Evolutionary conservation across 176 grass and related monocot genomes (phyloP).

Genomic region (Chrysopogon serrulatus): DNA sequence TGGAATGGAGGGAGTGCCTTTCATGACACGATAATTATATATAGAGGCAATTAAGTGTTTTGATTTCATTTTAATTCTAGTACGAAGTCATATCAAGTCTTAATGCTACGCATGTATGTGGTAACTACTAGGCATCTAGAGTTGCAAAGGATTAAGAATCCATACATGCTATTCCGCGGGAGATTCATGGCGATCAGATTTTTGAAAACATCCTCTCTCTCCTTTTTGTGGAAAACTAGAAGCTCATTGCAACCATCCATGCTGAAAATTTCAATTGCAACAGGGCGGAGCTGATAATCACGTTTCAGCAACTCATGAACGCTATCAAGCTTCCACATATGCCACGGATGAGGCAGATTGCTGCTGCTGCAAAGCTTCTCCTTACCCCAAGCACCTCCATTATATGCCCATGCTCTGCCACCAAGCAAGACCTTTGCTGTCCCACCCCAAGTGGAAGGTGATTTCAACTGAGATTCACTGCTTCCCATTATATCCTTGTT

Average conservation of each 20-base stretch:
- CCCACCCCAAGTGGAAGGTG: slow-evolving; percentile 53
- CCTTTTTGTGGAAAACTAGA: slow-evolving; percentile 99
- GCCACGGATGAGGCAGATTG: slow-evolving; percentile 91
- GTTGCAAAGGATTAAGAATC: slow-evolving; percentile 34
- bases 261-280: slow-evolving; percentile 99
- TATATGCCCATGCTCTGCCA: slow-evolving; percentile 95
- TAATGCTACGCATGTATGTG: slow-evolving; percentile 17
- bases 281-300: slow-evolving; percentile 95
- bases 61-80: slow-evolving; percentile 9
- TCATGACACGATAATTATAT: slow-evolving; percentile 12
- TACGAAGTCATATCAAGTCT: slow-evolving; percentile 1
- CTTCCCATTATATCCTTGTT: slow-evolving; percentile 79
- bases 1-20: neutral
- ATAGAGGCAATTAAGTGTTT: neutral
- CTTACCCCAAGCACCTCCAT: slow-evolving; percentile 98
- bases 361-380: slow-evolving; percentile 83
- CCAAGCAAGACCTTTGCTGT: slow-evolving; percentile 57
- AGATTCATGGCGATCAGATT: slow-evolving; percentile 95
- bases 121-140: slow-evolving; percentile 8
- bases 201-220: slow-evolving; percentile 97
- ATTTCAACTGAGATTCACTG: slow-evolving; percentile 79
- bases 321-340: slow-evolving; percentile 99
- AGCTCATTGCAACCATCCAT: slow-evolving; percentile 99
- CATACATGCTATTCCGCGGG: slow-evolving; percentile 98
- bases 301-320: slow-evolving; percentile 96